These are phyloP conservation scores for Suillus discolor DNA, from an alignment of 768 basidiomycete genomes.

Conservation along the genomic window DNA sequence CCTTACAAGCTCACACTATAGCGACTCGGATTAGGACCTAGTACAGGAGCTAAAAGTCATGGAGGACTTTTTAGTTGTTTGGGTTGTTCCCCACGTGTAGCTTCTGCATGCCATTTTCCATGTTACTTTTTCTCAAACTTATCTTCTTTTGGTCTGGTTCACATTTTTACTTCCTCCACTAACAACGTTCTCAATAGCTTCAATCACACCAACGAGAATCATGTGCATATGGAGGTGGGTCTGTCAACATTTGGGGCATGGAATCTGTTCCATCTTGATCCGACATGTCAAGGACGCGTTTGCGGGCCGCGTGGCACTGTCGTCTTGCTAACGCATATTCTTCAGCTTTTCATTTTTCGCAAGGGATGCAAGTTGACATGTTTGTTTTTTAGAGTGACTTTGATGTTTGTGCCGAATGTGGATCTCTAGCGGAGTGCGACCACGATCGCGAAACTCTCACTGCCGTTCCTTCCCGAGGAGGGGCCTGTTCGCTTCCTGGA, in stretches of 20 bases:
- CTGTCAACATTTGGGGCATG: constrained; percentile 12
- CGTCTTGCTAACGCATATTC: constrained; percentile 10
- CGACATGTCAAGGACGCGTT: background rate
- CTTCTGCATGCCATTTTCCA: background rate
- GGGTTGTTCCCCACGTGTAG: background rate
- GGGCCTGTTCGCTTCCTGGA: background rate
- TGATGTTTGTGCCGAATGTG: constrained; percentile 73
- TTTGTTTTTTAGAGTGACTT: constrained; percentile 58
- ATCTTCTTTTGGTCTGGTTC: constrained; percentile 7
- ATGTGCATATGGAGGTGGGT: constrained; percentile 73
- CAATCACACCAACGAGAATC: constrained; percentile 70
- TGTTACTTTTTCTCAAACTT: constrained; percentile 2
- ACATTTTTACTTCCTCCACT: constrained; percentile 14
- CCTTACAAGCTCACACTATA: background rate
- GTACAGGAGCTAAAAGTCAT: background rate
- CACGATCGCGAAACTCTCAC: constrained; percentile 51
- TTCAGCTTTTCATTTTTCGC: constrained; percentile 9
- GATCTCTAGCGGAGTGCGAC: constrained; percentile 64
- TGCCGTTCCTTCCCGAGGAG: constrained; percentile 11
- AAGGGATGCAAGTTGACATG: constrained; percentile 13
- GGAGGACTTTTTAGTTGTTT: background rate
- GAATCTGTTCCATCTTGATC: background rate
- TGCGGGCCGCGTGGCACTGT: background rate
- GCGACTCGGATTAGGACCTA: background rate
- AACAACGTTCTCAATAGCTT: constrained; percentile 48